These are phyloP conservation scores for Rhizomucor miehei DNA, from an alignment of 371 early-diverging fungal species.

Conservation along the genomic window DNA sequence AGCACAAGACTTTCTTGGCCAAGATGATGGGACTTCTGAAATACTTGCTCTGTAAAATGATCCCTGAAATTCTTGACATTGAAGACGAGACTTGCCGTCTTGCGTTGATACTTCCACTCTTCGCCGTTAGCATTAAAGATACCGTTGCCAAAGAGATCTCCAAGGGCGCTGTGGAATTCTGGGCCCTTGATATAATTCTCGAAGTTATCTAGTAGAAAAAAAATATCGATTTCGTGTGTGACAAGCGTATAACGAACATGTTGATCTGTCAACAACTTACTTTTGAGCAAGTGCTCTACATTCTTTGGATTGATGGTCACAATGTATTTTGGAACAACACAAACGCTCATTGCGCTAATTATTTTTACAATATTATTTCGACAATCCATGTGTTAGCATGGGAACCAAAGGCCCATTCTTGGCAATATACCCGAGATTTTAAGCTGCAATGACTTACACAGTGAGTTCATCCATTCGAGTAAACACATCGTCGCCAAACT, in stretches of 20 bases:
- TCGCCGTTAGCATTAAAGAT: conserved; percentile 48
- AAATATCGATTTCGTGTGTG: neutral
- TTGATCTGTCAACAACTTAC: conserved; percentile 7
- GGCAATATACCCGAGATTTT: conserved; percentile 11
- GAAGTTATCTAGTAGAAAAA: conserved; percentile 23
- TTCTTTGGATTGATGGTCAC: conserved; percentile 22
- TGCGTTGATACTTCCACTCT: conserved; percentile 44
- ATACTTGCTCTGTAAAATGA: conserved; percentile 42
- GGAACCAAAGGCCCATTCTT: no score
- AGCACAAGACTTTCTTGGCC: neutral
- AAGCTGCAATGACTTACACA: conserved; percentile 10
- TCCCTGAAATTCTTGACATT: conserved; percentile 55
- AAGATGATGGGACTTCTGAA: neutral
- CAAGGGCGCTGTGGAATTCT: conserved; percentile 23
- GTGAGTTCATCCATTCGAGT: conserved; percentile 11
- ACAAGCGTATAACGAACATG: neutral
- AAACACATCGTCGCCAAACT: conserved; percentile 16
- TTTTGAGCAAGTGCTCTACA: conserved; percentile 28
- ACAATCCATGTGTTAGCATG: no score
- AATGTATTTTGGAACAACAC: conserved; percentile 18
- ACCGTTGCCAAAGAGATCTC: conserved; percentile 33
- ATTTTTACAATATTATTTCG: no score
- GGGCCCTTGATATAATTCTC: conserved; percentile 39
- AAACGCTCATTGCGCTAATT: conserved; percentile 18
- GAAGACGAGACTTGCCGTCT: conserved; percentile 51